Conservation (phyloP, 306 rosid species). For the barrel medic (Medicago truncatula) region DNA sequence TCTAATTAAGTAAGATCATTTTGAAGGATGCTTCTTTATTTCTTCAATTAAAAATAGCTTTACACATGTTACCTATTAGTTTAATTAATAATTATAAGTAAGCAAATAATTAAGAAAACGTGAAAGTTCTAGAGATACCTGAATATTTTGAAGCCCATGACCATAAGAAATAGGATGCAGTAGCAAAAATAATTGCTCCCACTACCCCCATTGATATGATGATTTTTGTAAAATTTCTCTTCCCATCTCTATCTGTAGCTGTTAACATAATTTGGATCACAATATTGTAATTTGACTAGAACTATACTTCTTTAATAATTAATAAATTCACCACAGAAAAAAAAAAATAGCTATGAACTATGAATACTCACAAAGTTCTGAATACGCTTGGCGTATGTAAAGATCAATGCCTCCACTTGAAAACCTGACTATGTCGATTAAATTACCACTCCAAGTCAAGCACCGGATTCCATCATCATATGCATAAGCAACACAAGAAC, state of each 20-base stretch:
- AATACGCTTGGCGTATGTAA: constrained; percentile 8
- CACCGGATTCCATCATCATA: constrained; percentile 23
- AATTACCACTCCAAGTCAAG: constrained; percentile 36
- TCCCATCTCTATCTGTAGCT: not conserved
- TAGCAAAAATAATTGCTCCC: constrained; percentile 20
- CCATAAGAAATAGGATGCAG: constrained; percentile 32
- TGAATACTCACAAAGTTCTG: not conserved
- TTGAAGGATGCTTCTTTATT: too few relatives aligned
- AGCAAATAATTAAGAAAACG: not conserved
- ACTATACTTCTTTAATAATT: not conserved
- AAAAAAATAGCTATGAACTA: not conserved
- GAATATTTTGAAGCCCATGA: constrained; percentile 6
- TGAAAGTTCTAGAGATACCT: not conserved
- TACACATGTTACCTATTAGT: too few relatives aligned
- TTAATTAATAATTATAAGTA: too few relatives aligned
- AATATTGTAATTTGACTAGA: not conserved
- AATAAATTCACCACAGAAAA: too few relatives aligned
- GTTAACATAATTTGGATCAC: not conserved
- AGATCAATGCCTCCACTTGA: constrained; percentile 37
- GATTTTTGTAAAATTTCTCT: not conserved
- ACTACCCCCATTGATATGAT: not conserved
- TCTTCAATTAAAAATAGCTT: too few relatives aligned
- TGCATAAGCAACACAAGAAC: constrained; percentile 46
- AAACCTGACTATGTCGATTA: constrained; percentile 24
- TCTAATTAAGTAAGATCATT: too few relatives aligned